These are phyloP conservation scores for Emergomyces orientalis DNA, from an alignment of 2,329 filamentous ascomycete genomes.

Conservation along the genomic window DNA sequence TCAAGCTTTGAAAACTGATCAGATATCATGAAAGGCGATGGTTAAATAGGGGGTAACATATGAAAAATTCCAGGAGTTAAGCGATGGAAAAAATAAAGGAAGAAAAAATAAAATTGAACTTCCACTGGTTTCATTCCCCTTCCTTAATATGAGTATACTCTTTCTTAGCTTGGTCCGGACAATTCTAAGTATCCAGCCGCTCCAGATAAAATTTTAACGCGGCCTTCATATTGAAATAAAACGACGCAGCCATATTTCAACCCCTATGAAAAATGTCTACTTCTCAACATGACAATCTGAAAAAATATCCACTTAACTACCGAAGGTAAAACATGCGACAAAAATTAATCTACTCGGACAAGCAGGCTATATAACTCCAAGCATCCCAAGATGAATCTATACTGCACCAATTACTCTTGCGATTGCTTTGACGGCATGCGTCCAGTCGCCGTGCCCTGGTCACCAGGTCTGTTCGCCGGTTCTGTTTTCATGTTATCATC, in stretches of 20 bases:
- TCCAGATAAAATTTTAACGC: background rate
- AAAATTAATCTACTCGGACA: background rate
- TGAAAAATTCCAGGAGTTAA: too few species aligned
- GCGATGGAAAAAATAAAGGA: background rate
- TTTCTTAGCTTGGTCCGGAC: background rate
- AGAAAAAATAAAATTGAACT: background rate
- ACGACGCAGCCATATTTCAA: background rate
- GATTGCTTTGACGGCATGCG: background rate
- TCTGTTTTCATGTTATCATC: conserved; percentile 27
- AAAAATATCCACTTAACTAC: background rate
- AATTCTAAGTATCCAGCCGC: background rate
- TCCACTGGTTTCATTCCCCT: background rate
- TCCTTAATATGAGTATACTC: too few species aligned
- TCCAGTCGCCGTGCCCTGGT: conserved; percentile 21
- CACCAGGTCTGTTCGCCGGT: conserved; percentile 21
- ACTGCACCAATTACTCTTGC: background rate
- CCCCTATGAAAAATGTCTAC: background rate
- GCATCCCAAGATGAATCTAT: too few species aligned
- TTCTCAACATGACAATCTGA: background rate
- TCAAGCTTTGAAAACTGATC: background rate
- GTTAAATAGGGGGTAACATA: background rate
- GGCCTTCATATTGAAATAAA: background rate
- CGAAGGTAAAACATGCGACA: background rate
- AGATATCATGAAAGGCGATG: background rate
- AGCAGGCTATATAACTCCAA: background rate